These are phyloP conservation scores for Neurospora sublineolata DNA, from an alignment of 495 filamentous ascomycete species.

Conservation along the genomic window DNA sequence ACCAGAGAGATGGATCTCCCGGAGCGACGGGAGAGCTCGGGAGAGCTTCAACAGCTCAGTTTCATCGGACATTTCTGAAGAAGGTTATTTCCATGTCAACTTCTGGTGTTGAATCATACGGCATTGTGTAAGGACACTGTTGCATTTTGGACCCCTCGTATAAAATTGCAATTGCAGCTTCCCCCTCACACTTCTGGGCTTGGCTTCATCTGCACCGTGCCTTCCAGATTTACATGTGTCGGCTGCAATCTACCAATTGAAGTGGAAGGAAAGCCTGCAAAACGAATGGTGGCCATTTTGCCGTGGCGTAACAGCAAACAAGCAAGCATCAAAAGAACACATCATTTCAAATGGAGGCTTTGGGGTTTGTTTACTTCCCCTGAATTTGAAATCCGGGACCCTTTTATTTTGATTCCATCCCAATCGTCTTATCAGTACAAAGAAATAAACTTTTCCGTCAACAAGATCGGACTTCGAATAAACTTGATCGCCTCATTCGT, in stretches of 20 bases:
- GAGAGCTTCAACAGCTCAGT: background rate
- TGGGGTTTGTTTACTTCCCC: background rate
- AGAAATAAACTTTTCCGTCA: background rate
- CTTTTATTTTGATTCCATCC: background rate
- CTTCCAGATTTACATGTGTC: background rate
- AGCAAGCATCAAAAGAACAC: background rate
- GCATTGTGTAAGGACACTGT: background rate
- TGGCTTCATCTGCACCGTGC: background rate
- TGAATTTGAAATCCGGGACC: background rate
- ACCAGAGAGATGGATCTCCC: background rate
- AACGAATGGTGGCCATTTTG: background rate
- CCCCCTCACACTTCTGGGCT: background rate
- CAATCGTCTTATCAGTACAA: background rate
- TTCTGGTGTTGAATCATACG: background rate
- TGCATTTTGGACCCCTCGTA: background rate
- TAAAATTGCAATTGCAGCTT: background rate
- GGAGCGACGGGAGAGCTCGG: background rate
- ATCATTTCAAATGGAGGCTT: background rate
- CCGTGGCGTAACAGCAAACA: background rate
- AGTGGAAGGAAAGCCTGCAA: background rate
- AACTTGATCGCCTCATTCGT: conserved; percentile 2
- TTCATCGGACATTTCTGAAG: background rate
- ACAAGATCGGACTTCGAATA: background rate
- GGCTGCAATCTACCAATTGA: background rate
- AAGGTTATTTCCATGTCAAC: background rate